phyloP scores from a whole-genome alignment of 129 eudicot genomes.

The carrot (Daucus carota) region DNA sequence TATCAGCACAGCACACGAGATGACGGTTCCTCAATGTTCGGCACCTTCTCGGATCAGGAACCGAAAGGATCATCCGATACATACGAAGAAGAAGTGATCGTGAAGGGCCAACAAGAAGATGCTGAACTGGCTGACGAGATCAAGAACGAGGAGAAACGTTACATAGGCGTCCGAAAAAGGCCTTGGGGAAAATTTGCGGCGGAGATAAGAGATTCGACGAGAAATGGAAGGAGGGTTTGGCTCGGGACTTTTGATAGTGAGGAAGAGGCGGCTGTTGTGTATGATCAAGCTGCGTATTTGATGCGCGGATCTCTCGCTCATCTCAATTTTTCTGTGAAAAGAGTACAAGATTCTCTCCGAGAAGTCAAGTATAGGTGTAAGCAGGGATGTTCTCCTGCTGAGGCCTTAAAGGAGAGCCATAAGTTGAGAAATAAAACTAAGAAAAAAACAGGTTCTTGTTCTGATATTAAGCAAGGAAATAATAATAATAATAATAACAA shows the following conservation, averaged over 20 bases:
- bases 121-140: neutral
- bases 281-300: conserved; percentile 39
- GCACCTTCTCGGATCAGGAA: conserved; percentile 22
- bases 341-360: conserved; percentile 1
- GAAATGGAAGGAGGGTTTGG: conserved; percentile 43
- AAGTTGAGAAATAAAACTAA: neutral
- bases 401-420: neutral
- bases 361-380: neutral
- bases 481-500: too few relatives aligned
- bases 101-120: neutral
- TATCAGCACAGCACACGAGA: neutral
- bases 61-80: conserved; percentile 15
- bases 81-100: conserved; percentile 13
- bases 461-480: neutral
- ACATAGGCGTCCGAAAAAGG: too few relatives aligned
- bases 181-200: conserved; percentile 97
- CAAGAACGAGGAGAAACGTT: conserved; percentile 26
- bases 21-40: conserved; percentile 4
- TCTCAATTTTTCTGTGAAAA: conserved; percentile 33
- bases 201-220: conserved; percentile 51
- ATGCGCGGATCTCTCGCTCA: conserved; percentile 35
- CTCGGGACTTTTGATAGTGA: conserved; percentile 44
- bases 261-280: conserved; percentile 42
- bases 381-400: conserved; percentile 9
- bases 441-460: neutral